Percentiles rank a stretch among this genome's conserved stretches.
phyloP scores from a whole-genome alignment of 345 rosid genomes.

The Salix viminalis region DNA sequence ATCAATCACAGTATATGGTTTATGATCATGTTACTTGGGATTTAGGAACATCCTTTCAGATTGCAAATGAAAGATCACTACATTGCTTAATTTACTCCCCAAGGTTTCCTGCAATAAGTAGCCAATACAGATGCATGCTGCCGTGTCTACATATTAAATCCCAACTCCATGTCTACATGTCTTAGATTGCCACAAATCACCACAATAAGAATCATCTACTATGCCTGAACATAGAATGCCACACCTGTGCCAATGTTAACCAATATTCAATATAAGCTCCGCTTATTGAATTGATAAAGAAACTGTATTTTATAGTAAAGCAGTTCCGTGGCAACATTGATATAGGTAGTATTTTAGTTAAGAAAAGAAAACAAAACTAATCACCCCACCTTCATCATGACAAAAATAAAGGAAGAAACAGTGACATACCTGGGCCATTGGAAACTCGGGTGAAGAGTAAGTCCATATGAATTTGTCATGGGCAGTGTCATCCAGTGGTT shows the following conservation, averaged over 20 bases:
- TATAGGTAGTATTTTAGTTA: not conserved
- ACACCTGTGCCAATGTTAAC: not conserved
- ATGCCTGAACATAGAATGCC: not conserved
- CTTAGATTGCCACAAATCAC: not conserved
- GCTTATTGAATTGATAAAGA: not conserved
- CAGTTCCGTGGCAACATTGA: not conserved
- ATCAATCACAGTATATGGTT: not conserved
- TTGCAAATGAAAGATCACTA: not conserved
- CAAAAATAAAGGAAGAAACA: not conserved
- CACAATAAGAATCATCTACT: not conserved
- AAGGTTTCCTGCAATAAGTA: not conserved
- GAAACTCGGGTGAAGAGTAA: conserved; percentile 77
- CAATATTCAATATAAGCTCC: not conserved
- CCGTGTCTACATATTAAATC: not conserved
- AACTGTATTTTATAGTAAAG: not conserved
- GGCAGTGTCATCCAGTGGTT: conserved; percentile 23
- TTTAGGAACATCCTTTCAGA: not conserved
- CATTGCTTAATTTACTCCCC: not conserved
- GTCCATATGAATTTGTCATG: conserved; percentile 61
- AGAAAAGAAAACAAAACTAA: not conserved
- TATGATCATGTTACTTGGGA: not conserved
- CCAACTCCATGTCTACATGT: not conserved
- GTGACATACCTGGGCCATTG: conserved; percentile 83
- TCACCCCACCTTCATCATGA: not conserved
- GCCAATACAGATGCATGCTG: not conserved